These are phyloP conservation scores for Leishmania guyanensis DNA, from an alignment of 208 protist genomes.

Conservation along the genomic window DNA sequence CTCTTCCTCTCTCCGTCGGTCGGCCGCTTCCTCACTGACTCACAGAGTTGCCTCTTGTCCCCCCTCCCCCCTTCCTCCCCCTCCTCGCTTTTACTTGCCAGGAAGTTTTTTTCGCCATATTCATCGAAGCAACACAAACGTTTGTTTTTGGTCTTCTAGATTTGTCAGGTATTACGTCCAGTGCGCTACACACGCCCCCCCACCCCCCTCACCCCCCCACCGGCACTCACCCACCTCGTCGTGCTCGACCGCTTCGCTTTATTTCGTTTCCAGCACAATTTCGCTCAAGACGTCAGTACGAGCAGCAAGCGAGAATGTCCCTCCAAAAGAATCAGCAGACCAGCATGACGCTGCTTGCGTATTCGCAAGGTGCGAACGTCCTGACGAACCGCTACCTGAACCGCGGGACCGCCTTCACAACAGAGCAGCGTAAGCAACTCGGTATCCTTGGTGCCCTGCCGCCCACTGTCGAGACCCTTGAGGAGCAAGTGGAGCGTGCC, in stretches of 20 bases:
- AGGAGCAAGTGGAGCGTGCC: conserved; percentile 75
- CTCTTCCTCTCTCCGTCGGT: background rate
- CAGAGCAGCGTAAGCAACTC: conserved; percentile 73
- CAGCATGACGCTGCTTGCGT: conserved; percentile 22
- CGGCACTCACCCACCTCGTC: background rate
- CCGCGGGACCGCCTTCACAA: conserved; percentile 81
- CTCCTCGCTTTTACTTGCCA: background rate
- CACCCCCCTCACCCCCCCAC: background rate
- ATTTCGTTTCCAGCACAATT: background rate
- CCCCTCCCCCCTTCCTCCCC: background rate
- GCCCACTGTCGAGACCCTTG: conserved; percentile 74
- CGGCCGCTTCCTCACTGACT: background rate
- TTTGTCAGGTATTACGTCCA: too few species aligned
- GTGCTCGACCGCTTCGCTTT: background rate
- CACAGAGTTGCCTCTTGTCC: background rate
- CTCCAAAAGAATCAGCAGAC: conserved; percentile 5
- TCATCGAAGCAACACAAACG: too few species aligned
- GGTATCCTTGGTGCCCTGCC: conserved; percentile 67
- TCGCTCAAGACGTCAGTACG: background rate
- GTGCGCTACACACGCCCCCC: too few species aligned
- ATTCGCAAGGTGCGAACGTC: conserved; percentile 40
- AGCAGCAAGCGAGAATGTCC: background rate
- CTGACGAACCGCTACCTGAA: conserved; percentile 82
- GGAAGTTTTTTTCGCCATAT: background rate
- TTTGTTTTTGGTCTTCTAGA: background rate